Evolutionary conservation across 1,284 basidiomycete species (phyloP), one percentile per base, ranked within the genome.

Genomic region (Athelia sp.): DNA sequence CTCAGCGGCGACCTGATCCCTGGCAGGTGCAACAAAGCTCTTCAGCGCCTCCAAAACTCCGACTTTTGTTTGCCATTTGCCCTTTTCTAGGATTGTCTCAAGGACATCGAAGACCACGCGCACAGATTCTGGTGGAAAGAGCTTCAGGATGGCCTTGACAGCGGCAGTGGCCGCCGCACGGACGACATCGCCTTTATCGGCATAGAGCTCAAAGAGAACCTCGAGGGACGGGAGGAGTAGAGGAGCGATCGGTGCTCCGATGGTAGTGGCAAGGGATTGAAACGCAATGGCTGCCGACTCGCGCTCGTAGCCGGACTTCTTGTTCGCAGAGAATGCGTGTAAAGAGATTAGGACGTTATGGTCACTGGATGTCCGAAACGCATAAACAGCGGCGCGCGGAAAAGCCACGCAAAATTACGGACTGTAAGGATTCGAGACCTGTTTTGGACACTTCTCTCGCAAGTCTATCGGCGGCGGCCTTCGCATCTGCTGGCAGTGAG

Each of bases 31-130:
- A 66, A 98, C 87, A 69, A 99, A 84, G 76, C 94, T 89, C 76
- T 98, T 87, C 68, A 99, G 81, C 62, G 92, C 71, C 60, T 79
- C 72, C 56, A 99, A 78, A 35, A 87, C 82, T 51, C 96, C 96
- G 31, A 85, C 90, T 86, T 99, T 99, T 78, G 98, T 71, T 73
- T 99, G 97, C 97, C 96, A 99, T 76, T 99, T 99, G 65, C 96
- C 95, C 65, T 93, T 91, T 61, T 90, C 91, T 75, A 90, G 90
- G 76, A 97, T 90, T 76, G 98, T 87, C 70, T 92, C 81, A 69
- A 99, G 91, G 67, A 99, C 78, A 57, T 88, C 76, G 53, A 94
- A 93, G 64, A 99, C 87, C 64, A 98, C 71, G 64, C 93, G 81
- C 53, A 82, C 79, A 32, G 89, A 75, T 46, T 87, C 90, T 94